Percentiles rank a stretch among this genome's conserved stretches.
These are phyloP conservation scores for Yarrowia sp. DNA, from an alignment of 805 yeast genomes.

Conservation along the genomic window DNA sequence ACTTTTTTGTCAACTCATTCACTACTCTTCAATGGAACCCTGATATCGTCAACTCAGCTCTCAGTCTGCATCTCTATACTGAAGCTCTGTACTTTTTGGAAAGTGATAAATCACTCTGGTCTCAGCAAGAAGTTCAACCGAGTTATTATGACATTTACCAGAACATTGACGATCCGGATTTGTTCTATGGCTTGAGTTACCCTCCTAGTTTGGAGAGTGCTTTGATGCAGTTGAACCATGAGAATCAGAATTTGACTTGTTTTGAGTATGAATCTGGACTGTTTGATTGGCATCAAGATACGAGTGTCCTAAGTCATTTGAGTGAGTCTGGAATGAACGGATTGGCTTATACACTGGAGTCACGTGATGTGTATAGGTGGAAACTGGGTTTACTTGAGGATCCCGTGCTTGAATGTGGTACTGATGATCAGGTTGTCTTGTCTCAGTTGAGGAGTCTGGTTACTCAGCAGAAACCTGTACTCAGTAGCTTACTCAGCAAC, in stretches of 20 bases:
- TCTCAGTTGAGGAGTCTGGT: not conserved
- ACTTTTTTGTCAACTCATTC: slow-evolving; percentile 8
- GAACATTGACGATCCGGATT: slow-evolving; percentile 19
- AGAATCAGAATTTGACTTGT: not conserved
- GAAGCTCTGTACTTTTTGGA: slow-evolving; percentile 24
- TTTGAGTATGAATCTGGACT: slow-evolving; percentile 15
- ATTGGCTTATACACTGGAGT: not conserved
- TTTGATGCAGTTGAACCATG: slow-evolving; percentile 1
- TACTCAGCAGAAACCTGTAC: not conserved
- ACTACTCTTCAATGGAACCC: not conserved
- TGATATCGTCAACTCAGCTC: not conserved
- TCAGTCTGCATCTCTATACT: not conserved
- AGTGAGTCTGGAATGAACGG: not conserved
- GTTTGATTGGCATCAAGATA: not conserved
- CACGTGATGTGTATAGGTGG: not conserved
- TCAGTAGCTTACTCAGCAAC: not conserved
- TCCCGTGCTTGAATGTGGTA: not conserved
- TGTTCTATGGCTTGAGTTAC: not conserved
- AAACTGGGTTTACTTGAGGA: slow-evolving; percentile 1
- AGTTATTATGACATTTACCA: slow-evolving; percentile 16
- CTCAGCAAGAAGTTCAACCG: slow-evolving; percentile 6
- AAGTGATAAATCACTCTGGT: not conserved
- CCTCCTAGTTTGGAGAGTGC: slow-evolving; percentile 3
- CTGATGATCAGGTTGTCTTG: not conserved
- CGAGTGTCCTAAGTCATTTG: not conserved